Conservation (phyloP, 2,329 filamentous ascomycete genomes). For the Dothideomycetidae sp. region DNA sequence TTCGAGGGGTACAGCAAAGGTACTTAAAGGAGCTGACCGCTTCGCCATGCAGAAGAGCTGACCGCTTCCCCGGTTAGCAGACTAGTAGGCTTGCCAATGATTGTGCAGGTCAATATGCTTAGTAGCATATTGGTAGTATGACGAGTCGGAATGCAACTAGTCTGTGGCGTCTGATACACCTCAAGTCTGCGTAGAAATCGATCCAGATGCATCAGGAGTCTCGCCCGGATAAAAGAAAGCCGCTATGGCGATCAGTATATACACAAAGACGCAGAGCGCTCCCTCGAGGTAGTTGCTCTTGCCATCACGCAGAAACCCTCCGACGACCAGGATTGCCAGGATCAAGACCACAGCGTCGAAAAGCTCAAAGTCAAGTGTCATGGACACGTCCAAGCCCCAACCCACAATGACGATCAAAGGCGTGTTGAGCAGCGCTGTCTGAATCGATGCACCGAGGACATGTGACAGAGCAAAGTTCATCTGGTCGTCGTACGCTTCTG, state of each 20-base stretch:
- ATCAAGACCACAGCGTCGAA: constrained; percentile 76
- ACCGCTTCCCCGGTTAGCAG: no score
- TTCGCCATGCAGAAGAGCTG: no score
- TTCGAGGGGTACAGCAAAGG: no score
- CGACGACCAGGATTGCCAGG: constrained; percentile 71
- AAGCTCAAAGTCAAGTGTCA: constrained; percentile 73
- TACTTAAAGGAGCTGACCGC: no score
- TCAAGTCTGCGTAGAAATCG: no score
- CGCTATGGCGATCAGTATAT: constrained; percentile 47
- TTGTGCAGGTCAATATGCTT: no score
- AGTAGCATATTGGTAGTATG: no score
- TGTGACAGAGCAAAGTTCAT: constrained; percentile 70
- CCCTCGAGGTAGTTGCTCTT: constrained; percentile 89
- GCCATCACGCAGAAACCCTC: constrained; percentile 73
- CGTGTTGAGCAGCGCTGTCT: constrained; percentile 78
- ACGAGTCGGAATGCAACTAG: no score
- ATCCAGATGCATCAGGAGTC: no score
- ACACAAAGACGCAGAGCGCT: constrained; percentile 58
- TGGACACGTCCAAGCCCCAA: constrained; percentile 55
- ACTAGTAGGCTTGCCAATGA: no score
- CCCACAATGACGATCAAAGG: constrained; percentile 71
- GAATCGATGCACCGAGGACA: constrained; percentile 72
- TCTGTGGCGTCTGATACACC: no score
- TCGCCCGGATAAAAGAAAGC: constrained; percentile 49
- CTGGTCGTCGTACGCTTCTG: constrained; percentile 71